A percentile compares a stretch with the other conserved stretches of the same genome.
phyloP scores from a whole-genome alignment of 352 stramenopile genomes.

The Plasmopara viticola region DNA sequence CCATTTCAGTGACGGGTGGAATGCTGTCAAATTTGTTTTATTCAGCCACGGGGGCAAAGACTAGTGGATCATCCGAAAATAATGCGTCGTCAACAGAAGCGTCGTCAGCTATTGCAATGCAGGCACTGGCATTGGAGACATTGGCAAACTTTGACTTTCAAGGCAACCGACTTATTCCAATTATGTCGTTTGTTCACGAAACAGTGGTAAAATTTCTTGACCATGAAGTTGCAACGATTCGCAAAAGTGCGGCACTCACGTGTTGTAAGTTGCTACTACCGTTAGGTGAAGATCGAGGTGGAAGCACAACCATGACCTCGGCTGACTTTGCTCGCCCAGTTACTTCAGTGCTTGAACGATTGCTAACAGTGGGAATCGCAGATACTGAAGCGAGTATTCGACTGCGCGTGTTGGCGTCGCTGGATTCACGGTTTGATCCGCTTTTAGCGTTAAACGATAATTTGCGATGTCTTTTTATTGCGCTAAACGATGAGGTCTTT shows the following conservation, averaged over 20 bases:
- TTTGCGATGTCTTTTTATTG: slow-evolving; percentile 80
- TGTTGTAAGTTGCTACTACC: slow-evolving; percentile 82
- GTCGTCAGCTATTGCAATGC: slow-evolving; percentile 64
- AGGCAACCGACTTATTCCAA: slow-evolving; percentile 75
- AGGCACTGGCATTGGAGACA: slow-evolving; percentile 78
- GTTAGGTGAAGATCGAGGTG: slow-evolving; percentile 48
- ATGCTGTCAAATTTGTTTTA: slow-evolving; percentile 70
- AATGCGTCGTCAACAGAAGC: slow-evolving; percentile 31
- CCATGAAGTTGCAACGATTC: slow-evolving; percentile 77
- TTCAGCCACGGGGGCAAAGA: slow-evolving; percentile 37
- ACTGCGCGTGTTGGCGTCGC: slow-evolving; percentile 66
- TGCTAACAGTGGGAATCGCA: slow-evolving; percentile 81
- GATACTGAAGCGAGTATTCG: slow-evolving; percentile 84
- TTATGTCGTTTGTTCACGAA: slow-evolving; percentile 86
- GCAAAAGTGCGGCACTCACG: slow-evolving; percentile 82
- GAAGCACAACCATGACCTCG: slow-evolving; percentile 36
- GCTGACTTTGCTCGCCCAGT: slow-evolving; percentile 72
- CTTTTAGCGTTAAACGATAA: slow-evolving; percentile 80
- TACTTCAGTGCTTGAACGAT: slow-evolving; percentile 65
- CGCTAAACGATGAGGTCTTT: slow-evolving; percentile 82
- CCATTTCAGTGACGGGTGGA: slow-evolving; percentile 62
- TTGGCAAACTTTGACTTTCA: slow-evolving; percentile 84
- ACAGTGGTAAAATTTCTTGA: slow-evolving; percentile 85
- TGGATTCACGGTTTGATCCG: slow-evolving; percentile 78
- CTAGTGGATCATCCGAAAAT: slow-evolving; percentile 38